Conservation (phyloP, 2,329 filamentous ascomycete genomes). For the Penicillium frequentans region DNA sequence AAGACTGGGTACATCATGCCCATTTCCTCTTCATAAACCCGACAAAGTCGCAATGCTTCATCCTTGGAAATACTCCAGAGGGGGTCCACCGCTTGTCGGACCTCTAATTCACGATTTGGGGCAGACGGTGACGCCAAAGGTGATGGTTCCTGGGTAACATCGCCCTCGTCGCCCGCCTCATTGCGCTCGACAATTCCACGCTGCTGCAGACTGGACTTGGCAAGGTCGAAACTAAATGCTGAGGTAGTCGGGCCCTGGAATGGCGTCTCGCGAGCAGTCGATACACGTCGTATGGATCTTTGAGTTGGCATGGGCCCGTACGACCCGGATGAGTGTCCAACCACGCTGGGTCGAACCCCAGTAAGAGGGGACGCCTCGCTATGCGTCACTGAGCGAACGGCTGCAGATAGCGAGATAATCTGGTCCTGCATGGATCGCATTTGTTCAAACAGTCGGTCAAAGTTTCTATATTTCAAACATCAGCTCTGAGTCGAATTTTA, state of each 20-base stretch:
- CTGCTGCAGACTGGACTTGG: constrained; percentile 78
- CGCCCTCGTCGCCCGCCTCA: constrained; percentile 53
- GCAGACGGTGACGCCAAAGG: constrained; percentile 32
- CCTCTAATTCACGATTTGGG: constrained; percentile 22
- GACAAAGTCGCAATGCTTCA: constrained; percentile 76
- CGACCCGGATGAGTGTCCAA: neutral
- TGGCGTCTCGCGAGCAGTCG: constrained; percentile 53
- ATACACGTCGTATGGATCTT: constrained; percentile 19
- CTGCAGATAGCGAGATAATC: constrained; percentile 71
- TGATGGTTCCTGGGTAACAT: constrained; percentile 50
- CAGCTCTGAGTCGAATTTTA: neutral
- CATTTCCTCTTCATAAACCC: constrained; percentile 82
- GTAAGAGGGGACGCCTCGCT: constrained; percentile 11
- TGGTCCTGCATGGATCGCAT: constrained; percentile 58
- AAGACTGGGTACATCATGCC: constrained; percentile 87
- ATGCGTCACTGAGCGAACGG: constrained; percentile 65
- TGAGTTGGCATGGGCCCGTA: constrained; percentile 12
- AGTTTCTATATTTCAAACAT: constrained; percentile 13
- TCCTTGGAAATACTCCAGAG: constrained; percentile 72
- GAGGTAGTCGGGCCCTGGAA: constrained; percentile 85
- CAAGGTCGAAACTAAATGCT: constrained; percentile 78
- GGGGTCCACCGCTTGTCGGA: constrained; percentile 59
- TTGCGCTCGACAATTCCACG: constrained; percentile 72
- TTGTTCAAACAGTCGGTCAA: constrained; percentile 30
- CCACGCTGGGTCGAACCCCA: constrained; percentile 9